These are phyloP conservation scores for Sideroxylon spinosum DNA, from an alignment of 179 eudicot species.

Conservation along the genomic window DNA sequence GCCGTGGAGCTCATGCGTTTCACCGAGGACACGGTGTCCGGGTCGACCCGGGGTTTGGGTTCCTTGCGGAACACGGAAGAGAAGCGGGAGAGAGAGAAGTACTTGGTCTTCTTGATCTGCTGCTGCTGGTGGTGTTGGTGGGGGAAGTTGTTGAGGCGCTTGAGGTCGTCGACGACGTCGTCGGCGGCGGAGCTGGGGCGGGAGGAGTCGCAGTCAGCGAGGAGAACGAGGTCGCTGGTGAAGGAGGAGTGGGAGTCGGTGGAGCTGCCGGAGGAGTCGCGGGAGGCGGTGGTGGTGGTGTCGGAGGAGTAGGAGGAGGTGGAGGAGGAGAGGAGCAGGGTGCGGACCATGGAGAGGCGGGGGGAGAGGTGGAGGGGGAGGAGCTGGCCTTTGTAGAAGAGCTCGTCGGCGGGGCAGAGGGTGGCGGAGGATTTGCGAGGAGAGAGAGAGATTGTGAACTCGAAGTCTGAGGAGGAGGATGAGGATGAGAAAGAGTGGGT, in stretches of 20 bases:
- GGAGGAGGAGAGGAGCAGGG: slow-evolving; percentile 55
- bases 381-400: slow-evolving; percentile 85
- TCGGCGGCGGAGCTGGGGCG: slow-evolving; percentile 66
- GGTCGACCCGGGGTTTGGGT: neutral
- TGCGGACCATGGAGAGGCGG: slow-evolving; percentile 75
- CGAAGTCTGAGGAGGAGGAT: slow-evolving; percentile 71
- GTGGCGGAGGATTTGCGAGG: slow-evolving; percentile 61
- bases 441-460: slow-evolving; percentile 48
- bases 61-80: slow-evolving; percentile 69
- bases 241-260: slow-evolving; percentile 45
- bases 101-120: slow-evolving; percentile 28
- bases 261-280: slow-evolving; percentile 39
- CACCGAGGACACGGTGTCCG: slow-evolving; percentile 8
- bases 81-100: slow-evolving; percentile 65
- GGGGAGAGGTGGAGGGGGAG: slow-evolving; percentile 77
- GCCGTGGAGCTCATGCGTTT: slow-evolving; percentile 52
- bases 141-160: slow-evolving; percentile 20
- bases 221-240: slow-evolving; percentile 26
- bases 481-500: slow-evolving; percentile 68
- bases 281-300: slow-evolving; percentile 45
- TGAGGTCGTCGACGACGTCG: slow-evolving; percentile 44
- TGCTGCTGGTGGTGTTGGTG: slow-evolving; percentile 13
- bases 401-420: slow-evolving; percentile 83
- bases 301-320: slow-evolving; percentile 45
- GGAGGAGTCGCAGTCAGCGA: slow-evolving; percentile 46